Conservation (phyloP, 164 flowering plant species). For the Tetrastigma voinierianum region DNA sequence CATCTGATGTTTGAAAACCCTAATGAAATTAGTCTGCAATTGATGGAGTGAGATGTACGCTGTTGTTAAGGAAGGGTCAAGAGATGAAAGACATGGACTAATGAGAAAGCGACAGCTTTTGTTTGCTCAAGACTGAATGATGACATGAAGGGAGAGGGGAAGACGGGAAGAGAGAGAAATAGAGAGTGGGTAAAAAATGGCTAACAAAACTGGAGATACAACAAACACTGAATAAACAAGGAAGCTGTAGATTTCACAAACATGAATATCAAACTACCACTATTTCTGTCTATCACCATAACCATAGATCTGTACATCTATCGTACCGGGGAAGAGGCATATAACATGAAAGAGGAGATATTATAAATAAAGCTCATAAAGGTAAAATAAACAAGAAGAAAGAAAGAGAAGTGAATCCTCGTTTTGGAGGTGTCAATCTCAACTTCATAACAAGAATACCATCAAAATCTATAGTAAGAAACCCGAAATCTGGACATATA, state of each 20-base stretch:
- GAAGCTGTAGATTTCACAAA: constrained; percentile 8
- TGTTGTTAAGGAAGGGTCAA: constrained; percentile 29
- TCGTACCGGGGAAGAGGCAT: neutral
- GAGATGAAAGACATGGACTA: constrained; percentile 18
- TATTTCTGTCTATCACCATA: neutral
- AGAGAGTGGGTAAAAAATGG: neutral
- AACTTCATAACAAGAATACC: constrained; percentile 5
- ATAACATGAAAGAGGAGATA: constrained; percentile 5
- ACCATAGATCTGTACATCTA: constrained; percentile 19
- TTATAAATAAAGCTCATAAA: neutral
- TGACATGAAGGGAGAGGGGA: constrained; percentile 20
- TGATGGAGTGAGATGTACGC: too few species aligned
- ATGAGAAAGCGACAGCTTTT: constrained; percentile 39
- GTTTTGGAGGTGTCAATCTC: neutral
- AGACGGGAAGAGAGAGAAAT: constrained; percentile 12
- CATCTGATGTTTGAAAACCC: constrained; percentile 6
- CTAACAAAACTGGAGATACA: constrained; percentile 1
- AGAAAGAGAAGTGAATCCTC: constrained; percentile 16
- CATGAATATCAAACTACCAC: neutral
- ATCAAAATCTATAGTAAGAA: neutral
- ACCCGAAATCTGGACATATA: constrained; percentile 5
- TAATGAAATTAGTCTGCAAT: neutral
- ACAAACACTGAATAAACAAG: constrained; percentile 12
- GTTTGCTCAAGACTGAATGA: constrained; percentile 12
- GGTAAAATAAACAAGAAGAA: constrained; percentile 6